These are phyloP conservation scores for Entelexis sorbosivorans DNA, from an alignment of 1,139 yeast genomes.

Conservation along the genomic window DNA sequence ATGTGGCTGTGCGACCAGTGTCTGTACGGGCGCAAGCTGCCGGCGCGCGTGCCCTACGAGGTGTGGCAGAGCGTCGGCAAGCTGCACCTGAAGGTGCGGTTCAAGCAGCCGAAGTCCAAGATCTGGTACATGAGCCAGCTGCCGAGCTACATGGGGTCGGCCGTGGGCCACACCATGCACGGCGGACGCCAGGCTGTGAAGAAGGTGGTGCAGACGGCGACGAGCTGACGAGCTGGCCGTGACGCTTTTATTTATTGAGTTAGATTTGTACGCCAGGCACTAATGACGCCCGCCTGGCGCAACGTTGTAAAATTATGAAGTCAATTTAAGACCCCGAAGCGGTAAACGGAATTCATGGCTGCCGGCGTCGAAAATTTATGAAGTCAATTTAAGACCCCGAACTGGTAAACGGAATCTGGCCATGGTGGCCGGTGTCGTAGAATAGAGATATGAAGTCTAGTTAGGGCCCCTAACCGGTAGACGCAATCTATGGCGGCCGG, in stretches of 20 bases:
- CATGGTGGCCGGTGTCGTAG: no score
- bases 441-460: no score
- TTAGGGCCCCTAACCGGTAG: no score
- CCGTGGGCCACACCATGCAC: conserved; percentile 19
- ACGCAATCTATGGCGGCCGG: no score
- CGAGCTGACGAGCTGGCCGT: conserved; percentile 13
- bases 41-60: conserved; percentile 39
- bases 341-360: no score
- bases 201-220: conserved; percentile 21
- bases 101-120: conserved; percentile 24
- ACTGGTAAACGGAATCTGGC: no score
- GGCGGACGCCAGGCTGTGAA: conserved; percentile 20
- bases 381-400: no score
- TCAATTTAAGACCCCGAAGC: not conserved
- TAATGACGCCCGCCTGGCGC: not conserved
- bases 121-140: conserved; percentile 12
- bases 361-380: no score
- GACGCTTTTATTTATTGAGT: not conserved
- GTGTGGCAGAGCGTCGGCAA: conserved; percentile 36
- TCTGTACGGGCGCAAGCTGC: conserved; percentile 83
- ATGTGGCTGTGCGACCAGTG: conserved; percentile 96
- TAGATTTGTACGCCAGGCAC: not conserved
- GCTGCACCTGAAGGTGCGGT: conserved; percentile 33
- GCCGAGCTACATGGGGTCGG: conserved; percentile 14
- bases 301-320: no score